Evolutionary conservation across 2,329 filamentous ascomycete species (phyloP).

Genomic region (Sclerotinia subarctica): DNA sequence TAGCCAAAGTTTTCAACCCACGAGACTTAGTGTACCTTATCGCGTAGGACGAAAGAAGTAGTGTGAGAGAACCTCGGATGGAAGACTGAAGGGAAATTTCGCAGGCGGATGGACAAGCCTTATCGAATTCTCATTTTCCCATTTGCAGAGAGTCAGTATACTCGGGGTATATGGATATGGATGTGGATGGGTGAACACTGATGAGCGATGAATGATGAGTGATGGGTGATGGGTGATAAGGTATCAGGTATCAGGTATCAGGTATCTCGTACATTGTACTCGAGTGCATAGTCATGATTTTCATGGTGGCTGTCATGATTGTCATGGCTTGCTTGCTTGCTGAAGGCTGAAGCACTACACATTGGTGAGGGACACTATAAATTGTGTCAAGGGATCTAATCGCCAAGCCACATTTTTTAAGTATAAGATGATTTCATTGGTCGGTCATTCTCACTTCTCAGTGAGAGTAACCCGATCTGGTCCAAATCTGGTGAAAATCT

Average conservation of each 20-base stretch:
- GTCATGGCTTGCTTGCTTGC: no score
- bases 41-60: neutral
- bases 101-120: neutral
- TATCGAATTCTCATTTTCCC: neutral
- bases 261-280: no score
- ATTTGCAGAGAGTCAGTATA: neutral
- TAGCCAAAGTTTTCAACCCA: neutral
- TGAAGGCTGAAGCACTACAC: no score
- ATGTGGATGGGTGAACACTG: neutral
- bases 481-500: neutral
- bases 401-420: neutral
- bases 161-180: neutral
- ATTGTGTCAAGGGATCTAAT: neutral
- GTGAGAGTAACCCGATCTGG: neutral
- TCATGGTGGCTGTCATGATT: neutral
- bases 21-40: neutral
- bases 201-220: no score
- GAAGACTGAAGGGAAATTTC: neutral
- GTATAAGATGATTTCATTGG: neutral
- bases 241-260: no score
- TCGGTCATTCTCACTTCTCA: no score
- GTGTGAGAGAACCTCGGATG: no score
- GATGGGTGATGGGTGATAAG: no score
- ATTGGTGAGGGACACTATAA: no score
- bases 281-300: neutral